Percentiles rank a stretch among this genome's conserved stretches.
These are phyloP conservation scores for Trichoderma atrobrunneum DNA, from an alignment of 2,329 filamentous ascomycete genomes.

Conservation along the genomic window DNA sequence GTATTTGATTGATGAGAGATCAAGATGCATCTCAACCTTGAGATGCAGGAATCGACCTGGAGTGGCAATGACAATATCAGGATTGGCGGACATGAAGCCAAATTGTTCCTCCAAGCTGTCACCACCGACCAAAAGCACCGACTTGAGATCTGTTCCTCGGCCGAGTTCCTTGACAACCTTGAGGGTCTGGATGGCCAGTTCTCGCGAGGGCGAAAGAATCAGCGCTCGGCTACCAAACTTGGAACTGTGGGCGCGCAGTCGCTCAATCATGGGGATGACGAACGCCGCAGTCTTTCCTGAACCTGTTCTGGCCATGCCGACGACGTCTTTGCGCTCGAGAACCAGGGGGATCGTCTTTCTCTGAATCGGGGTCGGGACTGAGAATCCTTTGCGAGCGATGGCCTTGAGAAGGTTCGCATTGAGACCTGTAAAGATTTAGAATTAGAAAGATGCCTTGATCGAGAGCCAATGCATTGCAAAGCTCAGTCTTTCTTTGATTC, in stretches of 20 bases:
- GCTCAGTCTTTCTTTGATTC: neutral
- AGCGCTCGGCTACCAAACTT: constrained; percentile 83
- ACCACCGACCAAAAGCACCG: constrained; percentile 87
- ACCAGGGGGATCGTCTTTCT: constrained; percentile 93
- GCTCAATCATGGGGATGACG: constrained; percentile 97
- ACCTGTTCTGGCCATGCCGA: constrained; percentile 98
- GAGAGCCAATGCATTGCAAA: neutral
- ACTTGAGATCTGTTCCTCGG: constrained; percentile 84
- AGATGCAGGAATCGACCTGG: constrained; percentile 94
- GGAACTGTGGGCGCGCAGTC: constrained; percentile 80
- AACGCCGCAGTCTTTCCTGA: constrained; percentile 98
- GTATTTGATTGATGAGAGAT: constrained; percentile 87
- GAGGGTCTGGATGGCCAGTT: constrained; percentile 89
- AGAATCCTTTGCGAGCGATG: constrained; percentile 91
- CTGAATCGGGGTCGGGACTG: constrained; percentile 94
- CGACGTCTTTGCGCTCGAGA: constrained; percentile 88
- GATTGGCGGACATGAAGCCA: constrained; percentile 85
- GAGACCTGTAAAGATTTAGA: constrained; percentile 50
- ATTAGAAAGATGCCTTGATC: neutral
- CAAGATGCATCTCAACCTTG: constrained; percentile 92
- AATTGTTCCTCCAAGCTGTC: constrained; percentile 97
- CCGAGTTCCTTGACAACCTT: constrained; percentile 96
- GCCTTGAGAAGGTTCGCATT: constrained; percentile 83
- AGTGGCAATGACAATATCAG: constrained; percentile 95
- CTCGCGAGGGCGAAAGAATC: constrained; percentile 87